Conservation (phyloP, 352 stramenopile genomes). For the Phytophthora palmivora region DNA sequence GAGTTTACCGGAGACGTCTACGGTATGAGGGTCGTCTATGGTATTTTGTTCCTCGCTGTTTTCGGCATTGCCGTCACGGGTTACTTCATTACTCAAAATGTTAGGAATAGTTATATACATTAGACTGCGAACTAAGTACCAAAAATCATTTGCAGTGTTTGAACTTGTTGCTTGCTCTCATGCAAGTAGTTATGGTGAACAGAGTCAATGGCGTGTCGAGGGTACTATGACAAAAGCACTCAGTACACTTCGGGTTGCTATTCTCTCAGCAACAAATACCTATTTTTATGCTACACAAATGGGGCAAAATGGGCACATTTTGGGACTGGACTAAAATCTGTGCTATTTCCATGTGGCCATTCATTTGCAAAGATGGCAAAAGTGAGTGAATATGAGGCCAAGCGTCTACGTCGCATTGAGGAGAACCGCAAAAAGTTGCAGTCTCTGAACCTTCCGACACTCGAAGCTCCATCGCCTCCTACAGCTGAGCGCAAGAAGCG, state of each 20-base stretch:
- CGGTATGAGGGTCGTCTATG: conserved; percentile 24
- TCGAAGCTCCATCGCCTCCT: background rate
- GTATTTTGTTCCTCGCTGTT: conserved; percentile 10
- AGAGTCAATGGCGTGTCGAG: no score
- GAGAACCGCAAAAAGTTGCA: conserved; percentile 57
- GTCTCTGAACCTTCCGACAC: conserved; percentile 39
- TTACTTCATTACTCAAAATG: conserved; percentile 2
- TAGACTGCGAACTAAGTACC: background rate
- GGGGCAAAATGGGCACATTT: background rate
- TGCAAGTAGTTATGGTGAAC: no score
- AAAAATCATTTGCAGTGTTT: background rate
- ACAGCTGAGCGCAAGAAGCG: conserved; percentile 1
- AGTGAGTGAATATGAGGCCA: conserved; percentile 68
- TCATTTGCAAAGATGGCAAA: conserved; percentile 17
- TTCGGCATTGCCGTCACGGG: conserved; percentile 5
- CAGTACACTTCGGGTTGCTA: no score
- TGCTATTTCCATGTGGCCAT: conserved; percentile 16
- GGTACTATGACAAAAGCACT: no score
- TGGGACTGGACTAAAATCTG: background rate
- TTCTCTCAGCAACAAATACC: no score
- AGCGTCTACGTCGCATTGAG: conserved; percentile 62
- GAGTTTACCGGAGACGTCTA: conserved; percentile 14
- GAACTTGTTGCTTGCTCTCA: background rate
- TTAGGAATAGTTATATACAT: conserved; percentile 23
- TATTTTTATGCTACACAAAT: no score